These are phyloP conservation scores for Stentor roeselii DNA, from an alignment of 73 alveolate genomes.

Conservation along the genomic window DNA sequence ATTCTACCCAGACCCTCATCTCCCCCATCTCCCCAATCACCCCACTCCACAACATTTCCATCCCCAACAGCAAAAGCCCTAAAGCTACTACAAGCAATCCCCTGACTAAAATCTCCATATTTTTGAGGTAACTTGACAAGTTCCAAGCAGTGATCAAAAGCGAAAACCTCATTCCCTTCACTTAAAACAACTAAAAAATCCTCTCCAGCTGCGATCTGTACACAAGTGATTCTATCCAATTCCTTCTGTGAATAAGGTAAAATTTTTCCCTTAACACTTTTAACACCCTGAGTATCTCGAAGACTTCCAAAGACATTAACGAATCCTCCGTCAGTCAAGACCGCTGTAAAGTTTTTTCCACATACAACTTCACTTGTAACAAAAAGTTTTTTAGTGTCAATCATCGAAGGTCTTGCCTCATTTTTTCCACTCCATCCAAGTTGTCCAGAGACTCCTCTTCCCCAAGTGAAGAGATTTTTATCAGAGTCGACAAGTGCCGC, in stretches of 20 bases:
- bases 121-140: background rate
- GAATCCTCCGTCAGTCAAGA: background rate
- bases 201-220: background rate
- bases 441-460: background rate
- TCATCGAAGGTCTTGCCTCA: background rate
- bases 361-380: background rate
- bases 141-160: background rate
- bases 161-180: background rate
- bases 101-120: background rate
- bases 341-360: background rate
- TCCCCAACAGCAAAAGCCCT: background rate
- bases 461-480: background rate
- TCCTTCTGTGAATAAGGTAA: background rate
- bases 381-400: background rate
- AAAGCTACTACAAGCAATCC: background rate
- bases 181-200: background rate
- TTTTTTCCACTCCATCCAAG: background rate
- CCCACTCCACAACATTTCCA: background rate
- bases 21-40: no score
- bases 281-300: background rate
- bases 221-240: background rate
- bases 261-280: background rate
- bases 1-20: background rate
- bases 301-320: background rate
- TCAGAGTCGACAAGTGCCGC: background rate